These are phyloP conservation scores for Ananas comosus DNA, from an alignment of 176 grass and related monocot genomes.

Conservation along the genomic window DNA sequence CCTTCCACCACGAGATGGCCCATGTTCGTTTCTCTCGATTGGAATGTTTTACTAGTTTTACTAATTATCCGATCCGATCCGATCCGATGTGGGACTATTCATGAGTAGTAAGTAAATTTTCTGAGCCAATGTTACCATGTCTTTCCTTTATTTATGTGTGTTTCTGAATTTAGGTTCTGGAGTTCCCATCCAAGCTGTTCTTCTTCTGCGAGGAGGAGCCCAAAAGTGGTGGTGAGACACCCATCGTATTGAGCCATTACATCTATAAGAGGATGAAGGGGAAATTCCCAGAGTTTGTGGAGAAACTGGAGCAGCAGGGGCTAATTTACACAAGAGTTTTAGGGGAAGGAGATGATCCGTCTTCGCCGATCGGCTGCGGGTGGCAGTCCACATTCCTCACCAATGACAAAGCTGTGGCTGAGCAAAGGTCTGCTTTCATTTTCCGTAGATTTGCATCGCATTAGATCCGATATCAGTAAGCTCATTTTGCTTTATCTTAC, in stretches of 20 bases:
- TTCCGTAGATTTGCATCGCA: background rate
- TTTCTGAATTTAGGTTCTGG: conserved; percentile 40
- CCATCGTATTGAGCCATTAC: conserved; percentile 67
- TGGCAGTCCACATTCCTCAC: conserved; percentile 93
- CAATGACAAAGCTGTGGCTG: conserved; percentile 50
- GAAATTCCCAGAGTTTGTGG: conserved; percentile 59
- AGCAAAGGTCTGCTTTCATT: conserved; percentile 47
- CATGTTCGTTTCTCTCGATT: conserved; percentile 32
- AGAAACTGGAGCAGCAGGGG: conserved; percentile 60
- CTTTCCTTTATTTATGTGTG: too few species aligned
- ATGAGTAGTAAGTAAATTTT: background rate
- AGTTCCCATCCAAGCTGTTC: conserved; percentile 73
- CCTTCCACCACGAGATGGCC: conserved; percentile 98
- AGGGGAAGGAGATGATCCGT: conserved; percentile 82
- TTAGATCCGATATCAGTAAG: background rate
- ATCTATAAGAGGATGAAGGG: conserved; percentile 70
- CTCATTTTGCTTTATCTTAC: background rate
- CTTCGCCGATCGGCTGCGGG: conserved; percentile 82
- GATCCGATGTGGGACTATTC: background rate
- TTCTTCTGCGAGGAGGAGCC: conserved; percentile 94
- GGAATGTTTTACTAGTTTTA: too few species aligned
- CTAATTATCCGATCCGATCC: too few species aligned
- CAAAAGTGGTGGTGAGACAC: conserved; percentile 61
- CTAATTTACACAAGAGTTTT: conserved; percentile 70
- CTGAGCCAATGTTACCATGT: too few species aligned